These are phyloP conservation scores for Helianthus tuberosus DNA, from an alignment of 129 eudicot species.

Conservation along the genomic window DNA sequence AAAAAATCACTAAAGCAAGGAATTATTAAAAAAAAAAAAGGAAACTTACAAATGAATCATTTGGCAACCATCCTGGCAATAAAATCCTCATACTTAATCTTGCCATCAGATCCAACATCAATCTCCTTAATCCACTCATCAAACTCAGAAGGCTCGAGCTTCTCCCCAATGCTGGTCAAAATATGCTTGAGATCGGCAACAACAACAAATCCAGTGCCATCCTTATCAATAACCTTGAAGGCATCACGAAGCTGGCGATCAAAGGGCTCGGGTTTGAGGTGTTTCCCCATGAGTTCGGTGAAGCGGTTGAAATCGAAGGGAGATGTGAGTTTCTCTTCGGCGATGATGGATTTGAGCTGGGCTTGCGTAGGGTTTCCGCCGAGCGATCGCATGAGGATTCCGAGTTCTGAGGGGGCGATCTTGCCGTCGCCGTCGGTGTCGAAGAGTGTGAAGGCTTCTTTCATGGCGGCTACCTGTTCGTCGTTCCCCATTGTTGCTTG, in stretches of 20 bases:
- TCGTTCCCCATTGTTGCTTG: constrained; percentile 54
- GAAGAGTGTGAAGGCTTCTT: constrained; percentile 86
- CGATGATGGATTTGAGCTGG: constrained; percentile 61
- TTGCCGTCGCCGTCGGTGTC: constrained; percentile 95
- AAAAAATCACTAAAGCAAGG: not conserved
- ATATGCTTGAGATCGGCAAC: constrained; percentile 77
- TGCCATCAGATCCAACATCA: constrained; percentile 79
- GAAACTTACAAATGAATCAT: constrained; percentile 52
- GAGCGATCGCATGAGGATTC: constrained; percentile 74
- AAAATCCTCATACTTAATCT: constrained; percentile 70
- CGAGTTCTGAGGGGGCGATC: constrained; percentile 81
- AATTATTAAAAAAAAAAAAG: not conserved
- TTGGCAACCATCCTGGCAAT: constrained; percentile 78
- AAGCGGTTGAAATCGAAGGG: constrained; percentile 70
- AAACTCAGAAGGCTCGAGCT: constrained; percentile 72
- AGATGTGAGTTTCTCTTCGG: constrained; percentile 58
- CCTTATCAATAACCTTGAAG: constrained; percentile 82
- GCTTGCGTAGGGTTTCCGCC: constrained; percentile 89
- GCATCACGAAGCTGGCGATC: constrained; percentile 83
- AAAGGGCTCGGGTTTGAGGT: constrained; percentile 79
- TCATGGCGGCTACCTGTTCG: constrained; percentile 72
- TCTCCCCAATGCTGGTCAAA: constrained; percentile 73
- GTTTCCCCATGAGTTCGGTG: constrained; percentile 64
- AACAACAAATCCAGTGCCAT: constrained; percentile 69
- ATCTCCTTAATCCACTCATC: constrained; percentile 91